These are phyloP conservation scores for Paraphoma chrysanthemicola DNA, from an alignment of 2,329 filamentous ascomycete species.

Conservation along the genomic window DNA sequence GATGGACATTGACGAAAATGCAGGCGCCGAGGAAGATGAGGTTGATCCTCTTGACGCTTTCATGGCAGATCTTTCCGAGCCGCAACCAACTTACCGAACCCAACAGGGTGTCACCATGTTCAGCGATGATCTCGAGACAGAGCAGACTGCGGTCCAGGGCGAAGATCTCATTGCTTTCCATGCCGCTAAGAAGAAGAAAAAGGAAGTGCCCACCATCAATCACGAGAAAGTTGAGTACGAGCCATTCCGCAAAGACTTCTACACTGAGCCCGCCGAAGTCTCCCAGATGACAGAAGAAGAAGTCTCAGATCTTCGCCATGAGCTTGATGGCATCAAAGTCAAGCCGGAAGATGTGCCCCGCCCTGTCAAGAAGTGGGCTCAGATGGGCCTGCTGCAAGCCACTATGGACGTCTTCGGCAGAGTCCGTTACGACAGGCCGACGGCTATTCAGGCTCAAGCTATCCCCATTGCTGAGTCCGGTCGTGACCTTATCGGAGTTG, in stretches of 20 bases:
- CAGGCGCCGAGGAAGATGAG: constrained; percentile 68
- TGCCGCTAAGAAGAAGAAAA: constrained; percentile 83
- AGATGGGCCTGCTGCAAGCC: constrained; percentile 87
- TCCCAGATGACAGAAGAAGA: constrained; percentile 84
- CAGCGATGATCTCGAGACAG: constrained; percentile 79
- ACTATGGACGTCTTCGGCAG: constrained; percentile 84
- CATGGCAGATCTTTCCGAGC: constrained; percentile 72
- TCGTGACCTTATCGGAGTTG: constrained; percentile 92
- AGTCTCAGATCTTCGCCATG: constrained; percentile 78
- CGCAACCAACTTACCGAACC: constrained; percentile 52
- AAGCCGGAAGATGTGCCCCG: constrained; percentile 78
- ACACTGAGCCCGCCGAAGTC: constrained; percentile 86
- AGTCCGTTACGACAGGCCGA: constrained; percentile 86
- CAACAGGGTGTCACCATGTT: constrained; percentile 86
- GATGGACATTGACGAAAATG: constrained; percentile 64
- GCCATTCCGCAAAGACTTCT: constrained; percentile 91
- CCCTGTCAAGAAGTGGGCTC: constrained; percentile 95
- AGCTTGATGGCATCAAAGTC: constrained; percentile 95
- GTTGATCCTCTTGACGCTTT: constrained; percentile 95
- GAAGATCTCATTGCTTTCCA: constrained; percentile 60
- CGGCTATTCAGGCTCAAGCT: constrained; percentile 93
- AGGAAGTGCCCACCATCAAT: constrained; percentile 88
- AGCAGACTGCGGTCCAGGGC: constrained; percentile 67
- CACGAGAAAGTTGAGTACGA: constrained; percentile 87
- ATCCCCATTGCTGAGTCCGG: constrained; percentile 96